Evolutionary conservation across 441 rosid genomes (phyloP).

Genomic region (Sinapis alba): DNA sequence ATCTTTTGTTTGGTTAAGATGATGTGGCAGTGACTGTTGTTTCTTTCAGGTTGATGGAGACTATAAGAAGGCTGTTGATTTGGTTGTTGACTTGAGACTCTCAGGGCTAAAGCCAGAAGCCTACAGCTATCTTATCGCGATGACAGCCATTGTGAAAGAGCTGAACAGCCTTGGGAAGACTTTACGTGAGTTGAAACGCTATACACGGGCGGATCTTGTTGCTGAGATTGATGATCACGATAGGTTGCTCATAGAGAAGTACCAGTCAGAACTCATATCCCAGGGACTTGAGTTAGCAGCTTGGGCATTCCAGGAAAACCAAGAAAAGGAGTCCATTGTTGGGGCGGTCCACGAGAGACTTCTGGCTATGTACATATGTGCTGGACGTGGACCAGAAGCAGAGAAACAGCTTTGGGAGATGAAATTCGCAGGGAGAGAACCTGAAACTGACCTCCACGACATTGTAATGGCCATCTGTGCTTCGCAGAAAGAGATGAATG

Average conservation of each 20-base stretch:
- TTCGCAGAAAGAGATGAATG: conserved; percentile 64
- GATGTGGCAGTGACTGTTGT: background rate
- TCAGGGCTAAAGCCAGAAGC: conserved; percentile 84
- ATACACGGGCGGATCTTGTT: conserved; percentile 58
- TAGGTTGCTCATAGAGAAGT: conserved; percentile 56
- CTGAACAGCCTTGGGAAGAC: conserved; percentile 75
- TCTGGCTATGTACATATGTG: conserved; percentile 84
- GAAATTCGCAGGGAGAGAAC: conserved; percentile 82
- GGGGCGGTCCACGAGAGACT: conserved; percentile 84
- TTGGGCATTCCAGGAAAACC: conserved; percentile 75
- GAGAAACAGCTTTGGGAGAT: conserved; percentile 91
- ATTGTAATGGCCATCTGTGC: conserved; percentile 89
- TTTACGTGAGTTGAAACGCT: conserved; percentile 67
- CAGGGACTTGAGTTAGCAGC: conserved; percentile 58
- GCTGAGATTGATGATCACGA: conserved; percentile 62
- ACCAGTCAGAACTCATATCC: conserved; percentile 70
- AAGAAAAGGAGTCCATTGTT: conserved; percentile 45
- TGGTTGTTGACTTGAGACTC: conserved; percentile 62
- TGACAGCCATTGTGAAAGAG: conserved; percentile 97
- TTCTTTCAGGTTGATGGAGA: conserved; percentile 74
- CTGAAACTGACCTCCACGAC: conserved; percentile 78
- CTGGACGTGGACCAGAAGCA: conserved; percentile 80
- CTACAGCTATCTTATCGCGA: conserved; percentile 79
- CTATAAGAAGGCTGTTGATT: conserved; percentile 64
- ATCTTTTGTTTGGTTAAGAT: background rate